Conservation (phyloP, 805 yeast genomes). For the Candida sanyiensis region DNA sequence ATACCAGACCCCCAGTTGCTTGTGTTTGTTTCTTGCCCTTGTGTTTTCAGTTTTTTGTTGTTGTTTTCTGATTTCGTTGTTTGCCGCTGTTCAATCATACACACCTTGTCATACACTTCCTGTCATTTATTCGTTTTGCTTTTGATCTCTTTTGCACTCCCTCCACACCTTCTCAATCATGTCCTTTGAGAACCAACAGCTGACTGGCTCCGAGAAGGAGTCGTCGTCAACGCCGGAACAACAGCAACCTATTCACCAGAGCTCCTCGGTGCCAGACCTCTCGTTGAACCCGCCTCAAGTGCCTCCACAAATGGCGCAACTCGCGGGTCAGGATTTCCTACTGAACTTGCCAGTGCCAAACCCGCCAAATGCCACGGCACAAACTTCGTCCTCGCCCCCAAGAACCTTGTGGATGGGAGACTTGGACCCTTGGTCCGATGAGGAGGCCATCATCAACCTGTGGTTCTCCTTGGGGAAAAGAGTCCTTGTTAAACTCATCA, state of each 20-base stretch:
- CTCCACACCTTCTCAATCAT: background rate
- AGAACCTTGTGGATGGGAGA: slow-evolving; percentile 88
- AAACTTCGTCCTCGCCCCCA: slow-evolving; percentile 44
- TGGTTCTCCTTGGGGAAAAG: slow-evolving; percentile 52
- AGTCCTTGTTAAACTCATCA: slow-evolving; percentile 64
- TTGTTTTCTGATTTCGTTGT: too few relatives aligned
- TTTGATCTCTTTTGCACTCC: background rate
- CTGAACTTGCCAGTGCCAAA: slow-evolving; percentile 36
- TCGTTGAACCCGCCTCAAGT: slow-evolving; percentile 6
- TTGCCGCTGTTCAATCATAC: too few relatives aligned
- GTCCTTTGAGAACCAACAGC: slow-evolving; percentile 8
- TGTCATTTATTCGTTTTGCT: background rate
- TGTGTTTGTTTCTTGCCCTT: too few relatives aligned
- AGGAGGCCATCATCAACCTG: slow-evolving; percentile 48
- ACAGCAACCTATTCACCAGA: slow-evolving; percentile 3
- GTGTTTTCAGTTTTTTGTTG: too few relatives aligned
- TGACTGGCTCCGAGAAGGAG: slow-evolving; percentile 5
- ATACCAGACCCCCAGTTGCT: too few relatives aligned
- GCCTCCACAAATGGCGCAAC: slow-evolving; percentile 20
- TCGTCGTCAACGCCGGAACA: slow-evolving; percentile 9
- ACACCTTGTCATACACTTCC: too few relatives aligned
- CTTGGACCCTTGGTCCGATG: slow-evolving; percentile 75
- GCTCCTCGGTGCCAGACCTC: slow-evolving; percentile 7
- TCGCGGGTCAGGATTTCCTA: slow-evolving; percentile 23
- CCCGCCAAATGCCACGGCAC: slow-evolving; percentile 49